Evolutionary conservation across 2,329 filamentous ascomycete species (phyloP).

Genomic region (Hymenoscyphus albidus): DNA sequence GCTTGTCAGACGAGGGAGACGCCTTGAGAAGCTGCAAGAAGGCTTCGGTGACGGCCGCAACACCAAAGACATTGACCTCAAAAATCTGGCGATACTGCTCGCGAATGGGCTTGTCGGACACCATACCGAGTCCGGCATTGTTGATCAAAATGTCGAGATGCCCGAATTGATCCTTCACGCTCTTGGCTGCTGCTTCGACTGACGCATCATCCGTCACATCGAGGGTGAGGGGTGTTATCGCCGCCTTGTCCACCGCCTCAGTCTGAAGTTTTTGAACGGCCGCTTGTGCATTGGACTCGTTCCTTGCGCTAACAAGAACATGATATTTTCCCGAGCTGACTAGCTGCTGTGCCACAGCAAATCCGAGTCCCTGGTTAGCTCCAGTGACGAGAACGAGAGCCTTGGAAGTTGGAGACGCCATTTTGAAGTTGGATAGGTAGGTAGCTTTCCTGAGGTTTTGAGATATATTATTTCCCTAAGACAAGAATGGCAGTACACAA

Average conservation of each 20-base stretch:
- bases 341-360: not conserved
- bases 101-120: not conserved
- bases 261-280: not conserved
- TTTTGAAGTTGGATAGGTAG: no score
- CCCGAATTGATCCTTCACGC: constrained; percentile 29
- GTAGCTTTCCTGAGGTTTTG: no score
- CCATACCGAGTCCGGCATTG: constrained; percentile 25
- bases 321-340: not conserved
- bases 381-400: not conserved
- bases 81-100: constrained; percentile 5
- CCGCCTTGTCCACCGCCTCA: not conserved
- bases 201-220: not conserved
- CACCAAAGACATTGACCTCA: constrained; percentile 16
- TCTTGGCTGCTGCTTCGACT: constrained; percentile 22
- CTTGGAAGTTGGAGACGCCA: no score
- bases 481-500: no score
- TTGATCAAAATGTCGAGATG: constrained; percentile 37
- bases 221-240: not conserved
- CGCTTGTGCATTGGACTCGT: not conserved
- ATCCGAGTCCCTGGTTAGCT: not conserved
- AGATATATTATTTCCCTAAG: no score
- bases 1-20: not conserved
- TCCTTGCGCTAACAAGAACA: not conserved
- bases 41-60: constrained; percentile 6
- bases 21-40: constrained; percentile 11